Evolutionary conservation across 257 asterid genomes (phyloP), one percentile per base, ranked within the genome.

Genomic region (Gynochthodes officinalis): DNA sequence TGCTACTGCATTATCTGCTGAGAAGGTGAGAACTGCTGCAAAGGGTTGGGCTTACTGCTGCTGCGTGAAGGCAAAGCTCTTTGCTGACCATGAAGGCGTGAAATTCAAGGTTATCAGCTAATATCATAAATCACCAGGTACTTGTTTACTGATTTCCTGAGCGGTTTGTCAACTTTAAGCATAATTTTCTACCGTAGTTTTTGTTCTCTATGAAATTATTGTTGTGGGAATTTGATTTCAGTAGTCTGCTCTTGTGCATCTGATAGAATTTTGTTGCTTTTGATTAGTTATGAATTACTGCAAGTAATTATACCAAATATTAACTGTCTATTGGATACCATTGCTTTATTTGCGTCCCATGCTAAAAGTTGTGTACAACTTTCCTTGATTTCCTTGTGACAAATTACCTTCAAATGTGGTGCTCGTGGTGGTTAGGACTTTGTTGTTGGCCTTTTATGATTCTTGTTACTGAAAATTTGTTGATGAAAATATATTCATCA

Each of bases 21-120:
- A 82, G 73, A 87, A 82, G 64, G 97, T 92, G 76, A 84, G 72
- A 60, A 86, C 83, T 73, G 98, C 99, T 64, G 98, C 98, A 35
- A 82, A 90, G 89, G 81, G 92, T 83, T 81, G 99, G 99, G 37
- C 99, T 95, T 82, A 86, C 85, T 63, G 98, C 99, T 65, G 97
- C 99, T 43, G 92, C 99, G 71, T 85, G 71, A 95, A 95, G 82
- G 90, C 98, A 44, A 95, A 95, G 80, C 98, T 92, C 73, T 95
- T 95, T 79, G 99, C 99, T 69, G 99, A 92, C 82, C 98, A 95
- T 14, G 99, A 95, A 81, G 99, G 84, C 97, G 99, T 74, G 99
- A 95, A 85, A 95, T 95, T 73, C 99, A 76, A 80, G 99, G 63
- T 79, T 95, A 62, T 92, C 99, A 58, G 99, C 99, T 67, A 95